phyloP scores from a whole-genome alignment of 2,329 filamentous ascomycete species.

The Coleophoma cylindrospora region DNA sequence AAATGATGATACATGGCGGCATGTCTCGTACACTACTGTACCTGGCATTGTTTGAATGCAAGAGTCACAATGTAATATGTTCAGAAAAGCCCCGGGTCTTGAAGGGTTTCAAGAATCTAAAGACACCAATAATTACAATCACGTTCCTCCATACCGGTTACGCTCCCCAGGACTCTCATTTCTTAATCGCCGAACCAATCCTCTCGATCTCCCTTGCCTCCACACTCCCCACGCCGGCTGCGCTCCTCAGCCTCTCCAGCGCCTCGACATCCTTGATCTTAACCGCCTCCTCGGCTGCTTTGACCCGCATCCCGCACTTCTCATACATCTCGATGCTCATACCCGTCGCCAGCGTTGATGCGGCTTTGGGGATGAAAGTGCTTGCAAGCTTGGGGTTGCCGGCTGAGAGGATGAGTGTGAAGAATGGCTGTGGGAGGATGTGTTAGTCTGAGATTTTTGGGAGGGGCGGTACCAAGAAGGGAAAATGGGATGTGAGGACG shows the following conservation, averaged over 20 bases:
- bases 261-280: conserved; percentile 72
- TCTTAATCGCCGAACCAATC: conserved; percentile 57
- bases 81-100: too few species aligned
- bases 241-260: conserved; percentile 69
- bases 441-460: neutral
- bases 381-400: conserved; percentile 85
- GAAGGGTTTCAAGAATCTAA: too few species aligned
- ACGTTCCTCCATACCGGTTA: too few species aligned
- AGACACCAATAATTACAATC: too few species aligned
- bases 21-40: too few species aligned
- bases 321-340: conserved; percentile 89
- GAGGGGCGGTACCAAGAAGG: too few species aligned
- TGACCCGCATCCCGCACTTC: conserved; percentile 85
- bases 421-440: conserved; percentile 60
- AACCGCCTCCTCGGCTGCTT: conserved; percentile 87
- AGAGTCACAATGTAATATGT: too few species aligned
- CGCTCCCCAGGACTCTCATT: conserved; percentile 19
- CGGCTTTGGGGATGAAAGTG: conserved; percentile 81
- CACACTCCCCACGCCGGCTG: conserved; percentile 63
- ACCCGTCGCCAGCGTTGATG: conserved; percentile 49
- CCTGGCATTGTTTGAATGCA: too few species aligned
- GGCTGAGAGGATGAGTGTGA: conserved; percentile 80
- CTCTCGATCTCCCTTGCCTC: conserved; percentile 77
- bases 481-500: neutral
- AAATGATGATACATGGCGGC: too few species aligned